Base-by-base conservation (phyloP, 2,329 filamentous ascomycete genomes). In the Xylaria sp. region DNA sequence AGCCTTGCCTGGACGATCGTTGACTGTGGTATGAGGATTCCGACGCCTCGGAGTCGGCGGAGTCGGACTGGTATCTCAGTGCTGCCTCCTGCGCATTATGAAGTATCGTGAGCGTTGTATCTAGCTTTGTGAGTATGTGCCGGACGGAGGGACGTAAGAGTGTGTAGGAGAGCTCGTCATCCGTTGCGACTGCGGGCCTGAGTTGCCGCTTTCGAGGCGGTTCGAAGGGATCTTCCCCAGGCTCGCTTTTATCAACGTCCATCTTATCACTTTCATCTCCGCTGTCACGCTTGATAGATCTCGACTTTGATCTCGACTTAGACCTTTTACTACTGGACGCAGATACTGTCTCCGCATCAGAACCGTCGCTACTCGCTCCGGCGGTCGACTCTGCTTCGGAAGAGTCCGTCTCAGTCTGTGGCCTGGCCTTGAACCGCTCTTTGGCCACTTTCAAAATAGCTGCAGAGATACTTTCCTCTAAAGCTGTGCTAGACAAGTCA, bases 391-490 rank as follows among this genome's bases (percentile, higher is more conserved):
- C 45, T 37, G 48, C 52, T 7, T 55, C 40, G 34, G 59, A 60
- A 17, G 44, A 45, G 16, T 53, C 48, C 7, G 52, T 26, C 44
- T 56, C 63, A 19, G 58, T 67, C 69, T 72, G 75, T 47, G 66
- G 69, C 38, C 78, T 61, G 11, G 60, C 61, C 7, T 59, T 52
- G 57, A 90, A 91, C 37, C 74, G 82, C 60, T 88, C 80, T 66
- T 89, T 92, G 1, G 91, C 89, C 17, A 78, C 72, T 43, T 83
- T 83, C 56, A 92, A 66, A 22, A 91, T 83, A 1, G 80, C 69
- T 0, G 89, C 90, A 9, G 85, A 78, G 2, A 96, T 66, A 44
- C 87, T 82, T 44, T 93, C 90, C 63, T 90, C 85, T 34, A 97
- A 67, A 19, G 82, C 80, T 0, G 77, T 74, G 59, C 88, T 87